phyloP scores from a whole-genome alignment of 2,329 filamentous ascomycete genomes.

The Rhinocladiella similis region DNA sequence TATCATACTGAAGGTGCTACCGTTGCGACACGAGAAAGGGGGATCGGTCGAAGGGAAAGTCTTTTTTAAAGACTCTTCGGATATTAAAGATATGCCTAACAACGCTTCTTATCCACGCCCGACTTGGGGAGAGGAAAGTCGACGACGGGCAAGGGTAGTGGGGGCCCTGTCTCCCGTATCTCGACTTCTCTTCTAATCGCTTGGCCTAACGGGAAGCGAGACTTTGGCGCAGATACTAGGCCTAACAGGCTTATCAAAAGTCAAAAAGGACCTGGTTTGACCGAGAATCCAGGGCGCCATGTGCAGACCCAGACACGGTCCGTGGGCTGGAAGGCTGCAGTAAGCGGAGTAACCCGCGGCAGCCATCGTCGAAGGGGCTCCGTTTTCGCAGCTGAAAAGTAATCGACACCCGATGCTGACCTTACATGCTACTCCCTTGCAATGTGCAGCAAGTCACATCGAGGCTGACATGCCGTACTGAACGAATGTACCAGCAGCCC shows the following conservation, averaged over 20 bases:
- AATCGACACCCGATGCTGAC: neutral
- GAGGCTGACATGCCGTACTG: neutral
- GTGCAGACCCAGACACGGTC: neutral
- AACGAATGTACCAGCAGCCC: neutral
- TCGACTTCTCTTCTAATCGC: neutral
- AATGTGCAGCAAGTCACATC: neutral
- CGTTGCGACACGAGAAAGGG: neutral
- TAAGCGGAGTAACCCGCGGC: neutral
- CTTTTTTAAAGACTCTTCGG: neutral
- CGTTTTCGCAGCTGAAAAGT: neutral
- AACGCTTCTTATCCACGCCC: neutral
- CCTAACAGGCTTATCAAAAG: neutral
- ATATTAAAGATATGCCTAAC: neutral
- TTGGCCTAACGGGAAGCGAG: neutral
- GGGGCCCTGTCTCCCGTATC: neutral
- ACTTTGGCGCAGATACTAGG: neutral
- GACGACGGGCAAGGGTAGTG: neutral
- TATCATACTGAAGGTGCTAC: constrained; percentile 7
- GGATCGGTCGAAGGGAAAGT: neutral
- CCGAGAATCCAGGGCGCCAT: neutral
- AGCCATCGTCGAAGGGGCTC: neutral
- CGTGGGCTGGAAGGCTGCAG: neutral
- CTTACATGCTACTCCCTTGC: neutral
- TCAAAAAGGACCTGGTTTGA: neutral
- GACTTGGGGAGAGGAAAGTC: neutral